Base-by-base conservation (phyloP, 495 filamentous ascomycete genomes). In the Coniosporium apollinis region DNA sequence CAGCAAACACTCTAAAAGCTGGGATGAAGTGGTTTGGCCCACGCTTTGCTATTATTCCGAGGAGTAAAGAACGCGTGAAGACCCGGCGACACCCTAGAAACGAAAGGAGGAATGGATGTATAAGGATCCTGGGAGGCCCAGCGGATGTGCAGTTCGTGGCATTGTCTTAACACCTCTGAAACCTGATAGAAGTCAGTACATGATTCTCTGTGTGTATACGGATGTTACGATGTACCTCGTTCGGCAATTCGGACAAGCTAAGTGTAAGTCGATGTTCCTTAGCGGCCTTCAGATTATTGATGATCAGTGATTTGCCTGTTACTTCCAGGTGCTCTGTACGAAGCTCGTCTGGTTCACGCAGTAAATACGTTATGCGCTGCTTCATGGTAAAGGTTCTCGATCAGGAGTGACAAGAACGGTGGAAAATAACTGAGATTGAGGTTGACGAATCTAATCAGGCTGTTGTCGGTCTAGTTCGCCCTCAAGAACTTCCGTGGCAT, bases 61-160 rank as follows among this genome's bases (percentile, higher is more conserved):
- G 81, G 77, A 0, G 75, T 81, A 47, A 78, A 82, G 48, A 81
- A 79, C 17, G 84, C 63, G 65, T 94, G 85, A 7, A 96, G 60
- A 16, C 89, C 89, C 2, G 85, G 74, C 4, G 79, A 70, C 21
- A 85, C 55, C 40, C 76, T 69, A 34, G 84, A 77, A 19, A 67
- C 55, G 48, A 87, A 79, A 18, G 89, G 87, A 30, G 74, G 57
- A 19, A 75, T 45, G 1, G 69, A 50, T 21, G 65, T 53, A 46
- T 76, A 82, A 2, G 65, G 43, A 4, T 40, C 43, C 4, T 67
- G 56, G 16, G 69, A 72, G 11, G 74, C 68, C 80, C 84, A 94
- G 50, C 82, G 67, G 35, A 96, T 62, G 54, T 86, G 80, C 21
- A 94, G 57, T 50, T 83, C 78, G 44, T 78, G 74, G 28, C 64